Evolutionary conservation across 108 stramenopile species (phyloP), one percentile per base, ranked within the genome.

Genomic region (Schizochytrium sp.): DNA sequence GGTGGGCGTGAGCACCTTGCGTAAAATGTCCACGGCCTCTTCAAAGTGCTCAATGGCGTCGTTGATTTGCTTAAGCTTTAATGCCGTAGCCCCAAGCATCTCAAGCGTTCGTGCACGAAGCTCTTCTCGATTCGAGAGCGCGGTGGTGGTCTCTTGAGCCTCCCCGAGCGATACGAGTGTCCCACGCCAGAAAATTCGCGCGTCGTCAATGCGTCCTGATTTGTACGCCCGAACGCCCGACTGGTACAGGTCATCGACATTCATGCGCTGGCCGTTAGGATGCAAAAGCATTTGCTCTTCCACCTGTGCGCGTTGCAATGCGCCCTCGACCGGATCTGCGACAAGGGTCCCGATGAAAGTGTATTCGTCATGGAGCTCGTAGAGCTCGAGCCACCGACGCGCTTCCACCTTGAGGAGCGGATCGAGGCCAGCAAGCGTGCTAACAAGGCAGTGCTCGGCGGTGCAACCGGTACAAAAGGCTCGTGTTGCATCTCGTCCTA

Each of bases 361-460:
- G 63, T 88, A 88, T 47, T 69, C n/a, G 44, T 88, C 88, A 34
- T 88, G 88, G 44, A 23, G 34, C 44, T 69, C 63, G 63, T 88
- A 88, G 41, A 88, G 18, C 25, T 88, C 88, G 16, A 63, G 29
- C 88, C 88, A 88, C 16, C 88, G 60, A 5, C 53, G 44, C 10
- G 60, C 34, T 23, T 88, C 88, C 34, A 8, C 18, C 28, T 45
- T 8, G 12, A 45, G 23, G 19, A 44, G 5, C 19, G 41, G n/a
- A 10, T 16, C n/a, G 45, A 88, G 88, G 21, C 88, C 88, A 6
- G 5, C 60, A 18, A 88, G 16, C 23, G 43, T 21, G 47, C 18
- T 43, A 5, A 28, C 23, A 28, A 88, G 60, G 43, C 88, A 88
- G 12, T 60, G 1, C 4, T 29, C 2, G n/a, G 16, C 45, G 14